phyloP scores from a whole-genome alignment of 2,329 filamentous ascomycete genomes.

The Trichoderma pleuroti region DNA sequence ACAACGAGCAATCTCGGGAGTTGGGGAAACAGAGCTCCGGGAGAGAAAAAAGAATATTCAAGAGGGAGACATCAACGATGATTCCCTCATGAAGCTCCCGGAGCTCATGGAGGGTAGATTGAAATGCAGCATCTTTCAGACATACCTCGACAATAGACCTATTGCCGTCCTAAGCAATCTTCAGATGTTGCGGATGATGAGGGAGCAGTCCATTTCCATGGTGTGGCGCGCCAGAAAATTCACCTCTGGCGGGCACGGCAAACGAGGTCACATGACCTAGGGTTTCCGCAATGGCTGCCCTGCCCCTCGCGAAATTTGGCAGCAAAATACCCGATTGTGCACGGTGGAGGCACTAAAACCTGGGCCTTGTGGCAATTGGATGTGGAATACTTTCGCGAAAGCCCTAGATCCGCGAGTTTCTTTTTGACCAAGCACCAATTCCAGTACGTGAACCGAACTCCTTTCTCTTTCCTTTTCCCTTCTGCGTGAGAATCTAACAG shows the following conservation, averaged over 20 bases:
- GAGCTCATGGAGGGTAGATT: slow-evolving; percentile 24
- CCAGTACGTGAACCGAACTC: slow-evolving; percentile 28
- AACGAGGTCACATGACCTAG: slow-evolving; percentile 28
- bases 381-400: slow-evolving; percentile 19
- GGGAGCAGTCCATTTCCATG: slow-evolving; percentile 24
- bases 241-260: slow-evolving; percentile 11
- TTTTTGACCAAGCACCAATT: slow-evolving; percentile 22
- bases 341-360: slow-evolving; percentile 12
- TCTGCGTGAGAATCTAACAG: slow-evolving; percentile 33
- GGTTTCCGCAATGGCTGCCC: slow-evolving; percentile 26
- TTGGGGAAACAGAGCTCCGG: background rate
- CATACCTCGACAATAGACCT: slow-evolving; percentile 59
- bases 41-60: slow-evolving; percentile 29
- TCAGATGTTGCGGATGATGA: slow-evolving; percentile 48
- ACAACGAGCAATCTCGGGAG: background rate
- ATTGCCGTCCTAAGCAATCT: slow-evolving; percentile 63
- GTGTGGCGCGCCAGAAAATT: slow-evolving; percentile 34
- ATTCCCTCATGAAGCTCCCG: slow-evolving; percentile 24
- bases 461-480: slow-evolving; percentile 22
- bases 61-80: slow-evolving; percentile 29
- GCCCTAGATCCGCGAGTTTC: slow-evolving; percentile 19
- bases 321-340: background rate
- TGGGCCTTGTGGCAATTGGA: background rate
- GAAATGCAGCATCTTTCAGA: slow-evolving; percentile 50
- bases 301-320: slow-evolving; percentile 19